phyloP scores from a whole-genome alignment of 208 protist species.

The Borovskyia barvae region DNA sequence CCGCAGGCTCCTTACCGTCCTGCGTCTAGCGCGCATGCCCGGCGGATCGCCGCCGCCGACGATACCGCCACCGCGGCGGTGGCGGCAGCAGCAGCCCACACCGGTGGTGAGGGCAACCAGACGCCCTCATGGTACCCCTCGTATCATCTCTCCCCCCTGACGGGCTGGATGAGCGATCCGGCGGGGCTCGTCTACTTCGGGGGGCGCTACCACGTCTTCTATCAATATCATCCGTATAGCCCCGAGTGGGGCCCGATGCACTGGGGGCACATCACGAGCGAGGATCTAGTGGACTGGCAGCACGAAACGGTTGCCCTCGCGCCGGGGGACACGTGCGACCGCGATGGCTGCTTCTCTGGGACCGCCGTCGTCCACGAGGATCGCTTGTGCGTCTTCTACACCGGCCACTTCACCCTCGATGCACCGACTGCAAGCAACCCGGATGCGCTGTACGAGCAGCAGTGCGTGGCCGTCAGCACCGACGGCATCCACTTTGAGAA shows the following conservation, averaged over 20 bases:
- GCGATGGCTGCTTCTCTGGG: constrained; percentile 60
- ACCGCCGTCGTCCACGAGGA: constrained; percentile 31
- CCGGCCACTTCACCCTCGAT: constrained; percentile 38
- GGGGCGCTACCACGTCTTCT: constrained; percentile 48
- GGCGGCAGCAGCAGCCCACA: constrained; percentile 4
- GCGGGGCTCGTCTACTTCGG: constrained; percentile 32
- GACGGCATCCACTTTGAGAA: constrained; percentile 43
- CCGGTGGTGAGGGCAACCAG: constrained; percentile 6
- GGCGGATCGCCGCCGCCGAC: constrained; percentile 28
- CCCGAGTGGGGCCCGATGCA: constrained; percentile 55
- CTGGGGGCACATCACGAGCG: constrained; percentile 50
- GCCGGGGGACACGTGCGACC: constrained; percentile 40
- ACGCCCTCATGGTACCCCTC: constrained; percentile 49
- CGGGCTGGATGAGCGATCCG: constrained; percentile 55
- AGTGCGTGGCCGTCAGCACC: constrained; percentile 51
- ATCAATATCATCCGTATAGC: constrained; percentile 53
- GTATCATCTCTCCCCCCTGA: constrained; percentile 37
- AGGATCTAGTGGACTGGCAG: constrained; percentile 50
- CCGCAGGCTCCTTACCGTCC: too few relatives aligned
- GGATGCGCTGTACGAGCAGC: constrained; percentile 37
- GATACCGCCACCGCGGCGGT: too few relatives aligned
- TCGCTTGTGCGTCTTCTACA: constrained; percentile 57
- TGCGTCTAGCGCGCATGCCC: constrained; percentile 26
- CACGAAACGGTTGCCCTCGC: constrained; percentile 35
- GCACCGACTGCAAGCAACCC: constrained; percentile 17